Percentiles rank a stretch among this genome's conserved stretches.
These are phyloP conservation scores for Reutealis trisperma DNA, from an alignment of 345 rosid species.

Conservation along the genomic window DNA sequence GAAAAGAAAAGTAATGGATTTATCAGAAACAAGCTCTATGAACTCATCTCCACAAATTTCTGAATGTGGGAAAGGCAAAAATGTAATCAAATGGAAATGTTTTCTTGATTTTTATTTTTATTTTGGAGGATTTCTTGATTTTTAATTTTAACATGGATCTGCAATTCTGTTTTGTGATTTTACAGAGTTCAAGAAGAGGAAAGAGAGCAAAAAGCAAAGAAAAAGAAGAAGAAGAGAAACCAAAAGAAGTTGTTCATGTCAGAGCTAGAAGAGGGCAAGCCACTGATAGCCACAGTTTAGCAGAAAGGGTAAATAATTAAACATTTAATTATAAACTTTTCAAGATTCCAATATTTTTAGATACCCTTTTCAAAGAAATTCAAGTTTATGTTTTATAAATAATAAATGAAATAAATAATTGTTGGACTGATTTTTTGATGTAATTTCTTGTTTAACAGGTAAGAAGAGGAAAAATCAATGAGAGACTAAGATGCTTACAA, in stretches of 20 bases:
- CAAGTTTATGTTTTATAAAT: too few relatives aligned
- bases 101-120: background rate
- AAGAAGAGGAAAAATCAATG: constrained; percentile 70
- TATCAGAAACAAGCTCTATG: constrained; percentile 36
- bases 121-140: background rate
- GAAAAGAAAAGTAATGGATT: constrained; percentile 42
- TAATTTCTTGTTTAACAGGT: constrained; percentile 30
- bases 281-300: constrained; percentile 90
- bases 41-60: constrained; percentile 44
- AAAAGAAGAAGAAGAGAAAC: constrained; percentile 38
- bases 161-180: background rate
- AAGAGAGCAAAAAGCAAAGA: constrained; percentile 50
- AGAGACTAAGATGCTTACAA: constrained; percentile 61
- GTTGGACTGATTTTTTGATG: background rate
- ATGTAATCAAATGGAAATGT: constrained; percentile 29
- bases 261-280: constrained; percentile 98
- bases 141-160: background rate
- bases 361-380: background rate
- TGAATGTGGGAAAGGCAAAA: constrained; percentile 35
- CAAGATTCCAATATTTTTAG: background rate
- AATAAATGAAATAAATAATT: too few relatives aligned
- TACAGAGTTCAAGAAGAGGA: constrained; percentile 46
- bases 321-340: background rate
- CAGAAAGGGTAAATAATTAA: constrained; percentile 63
- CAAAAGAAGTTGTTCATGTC: constrained; percentile 79